These are phyloP conservation scores for Physaria fendleri DNA, from an alignment of 345 rosid genomes.

Conservation along the genomic window DNA sequence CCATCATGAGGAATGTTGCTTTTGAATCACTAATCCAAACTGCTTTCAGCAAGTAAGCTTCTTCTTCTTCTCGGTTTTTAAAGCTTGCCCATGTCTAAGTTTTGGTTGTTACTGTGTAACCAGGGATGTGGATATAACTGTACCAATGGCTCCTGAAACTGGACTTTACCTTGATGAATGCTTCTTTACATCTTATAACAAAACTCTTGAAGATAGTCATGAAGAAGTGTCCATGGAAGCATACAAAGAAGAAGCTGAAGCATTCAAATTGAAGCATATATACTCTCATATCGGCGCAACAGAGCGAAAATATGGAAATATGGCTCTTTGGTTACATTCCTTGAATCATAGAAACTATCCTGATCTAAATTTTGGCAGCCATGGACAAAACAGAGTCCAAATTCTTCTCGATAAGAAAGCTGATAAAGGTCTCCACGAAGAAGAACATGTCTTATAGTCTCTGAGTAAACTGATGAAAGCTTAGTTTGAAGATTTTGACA, in stretches of 20 bases:
- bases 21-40: conserved; percentile 55
- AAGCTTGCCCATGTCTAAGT: not conserved
- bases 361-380: conserved; percentile 31
- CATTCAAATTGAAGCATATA: conserved; percentile 68
- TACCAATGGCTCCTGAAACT: conserved; percentile 92
- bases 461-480: conserved; percentile 9
- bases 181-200: conserved; percentile 64
- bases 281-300: conserved; percentile 70
- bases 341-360: conserved; percentile 80
- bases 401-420: not conserved
- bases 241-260: conserved; percentile 64
- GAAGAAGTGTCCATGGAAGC: conserved; percentile 75
- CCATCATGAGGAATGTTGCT: conserved; percentile 74
- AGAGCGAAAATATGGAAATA: conserved; percentile 68
- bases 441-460: not conserved
- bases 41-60: conserved; percentile 66
- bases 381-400: not conserved
- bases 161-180: conserved; percentile 92
- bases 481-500: not conserved
- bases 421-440: not conserved
- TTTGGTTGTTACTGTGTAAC: not conserved
- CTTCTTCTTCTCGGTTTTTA: not conserved
- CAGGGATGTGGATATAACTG: conserved; percentile 61
- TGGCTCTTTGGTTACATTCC: conserved; percentile 91
- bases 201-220: conserved; percentile 60